Percentiles rank a stretch among this genome's conserved stretches.
phyloP scores from a whole-genome alignment of 345 rosid genomes.

The Salix purpurea region DNA sequence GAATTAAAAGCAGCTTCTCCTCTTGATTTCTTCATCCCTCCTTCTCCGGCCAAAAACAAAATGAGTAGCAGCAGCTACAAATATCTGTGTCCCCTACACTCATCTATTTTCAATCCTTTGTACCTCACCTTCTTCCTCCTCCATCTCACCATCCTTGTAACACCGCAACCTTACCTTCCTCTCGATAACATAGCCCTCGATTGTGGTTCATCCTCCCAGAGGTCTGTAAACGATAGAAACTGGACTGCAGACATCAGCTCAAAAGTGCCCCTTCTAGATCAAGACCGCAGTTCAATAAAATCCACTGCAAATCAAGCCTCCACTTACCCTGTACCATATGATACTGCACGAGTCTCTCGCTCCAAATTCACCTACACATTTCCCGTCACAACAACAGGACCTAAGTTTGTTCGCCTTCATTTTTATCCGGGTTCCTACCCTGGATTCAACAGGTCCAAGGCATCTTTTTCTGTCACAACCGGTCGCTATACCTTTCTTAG shows the following conservation, averaged over 20 bases:
- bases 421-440: slow-evolving; percentile 13
- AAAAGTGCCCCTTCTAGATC: no score
- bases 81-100: no score
- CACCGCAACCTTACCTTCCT: not conserved
- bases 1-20: no score
- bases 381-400: slow-evolving; percentile 14
- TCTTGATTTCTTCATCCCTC: no score
- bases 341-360: slow-evolving; percentile 18
- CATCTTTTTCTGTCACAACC: slow-evolving; percentile 25
- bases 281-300: no score
- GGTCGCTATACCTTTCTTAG: slow-evolving; percentile 18
- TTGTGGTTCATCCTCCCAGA: not conserved
- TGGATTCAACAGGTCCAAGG: not conserved
- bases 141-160: not conserved
- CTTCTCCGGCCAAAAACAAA: no score
- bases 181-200: not conserved
- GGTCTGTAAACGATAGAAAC: no score
- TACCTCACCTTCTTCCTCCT: not conserved
- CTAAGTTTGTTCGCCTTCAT: slow-evolving; percentile 24
- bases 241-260: no score
- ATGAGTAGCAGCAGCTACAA: no score
- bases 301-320: no score
- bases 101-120: no score
- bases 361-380: slow-evolving; percentile 27
- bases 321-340: not conserved